Conservation (phyloP, 225 moss, liverwort and hornwort genomes). For the Anthoceros angustus region DNA sequence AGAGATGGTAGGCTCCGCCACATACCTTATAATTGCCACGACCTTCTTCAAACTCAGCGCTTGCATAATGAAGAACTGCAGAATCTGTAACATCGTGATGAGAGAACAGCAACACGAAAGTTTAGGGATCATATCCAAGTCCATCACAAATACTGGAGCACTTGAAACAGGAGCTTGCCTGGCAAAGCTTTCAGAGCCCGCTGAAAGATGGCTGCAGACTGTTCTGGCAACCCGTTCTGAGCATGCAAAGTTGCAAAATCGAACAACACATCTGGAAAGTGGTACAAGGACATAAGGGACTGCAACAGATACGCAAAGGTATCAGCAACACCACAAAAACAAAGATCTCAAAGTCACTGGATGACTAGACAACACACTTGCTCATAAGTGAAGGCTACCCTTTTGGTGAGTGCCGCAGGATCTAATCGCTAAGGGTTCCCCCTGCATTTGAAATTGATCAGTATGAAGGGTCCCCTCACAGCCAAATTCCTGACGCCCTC, state of each 20-base stretch:
- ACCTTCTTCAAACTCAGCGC: conserved; percentile 92
- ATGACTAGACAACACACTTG: conserved; percentile 26
- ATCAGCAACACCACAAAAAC: not conserved
- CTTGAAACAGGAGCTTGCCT: conserved; percentile 18
- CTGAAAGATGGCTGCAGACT: conserved; percentile 63
- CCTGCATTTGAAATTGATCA: conserved; percentile 18
- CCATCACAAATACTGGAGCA: not conserved
- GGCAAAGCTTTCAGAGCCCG: conserved; percentile 75
- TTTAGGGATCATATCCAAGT: not conserved
- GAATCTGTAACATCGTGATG: conserved; percentile 34
- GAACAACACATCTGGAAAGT: conserved; percentile 98
- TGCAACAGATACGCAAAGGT: conserved; percentile 21
- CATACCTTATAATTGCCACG: conserved; percentile 71
- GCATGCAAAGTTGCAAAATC: conserved; percentile 95
- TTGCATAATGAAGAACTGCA: conserved; percentile 74
- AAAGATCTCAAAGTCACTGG: not conserved
- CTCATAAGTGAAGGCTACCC: conserved; percentile 87
- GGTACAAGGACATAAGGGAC: conserved; percentile 98
- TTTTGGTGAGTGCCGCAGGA: conserved; percentile 57
- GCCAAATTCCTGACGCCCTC: not conserved
- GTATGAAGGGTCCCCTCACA: conserved; percentile 3
- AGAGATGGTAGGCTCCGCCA: not conserved
- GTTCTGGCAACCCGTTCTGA: conserved; percentile 63
- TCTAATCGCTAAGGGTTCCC: conserved; percentile 91
- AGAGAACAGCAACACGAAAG: conserved; percentile 1